Evolutionary conservation across 345 rosid species (phyloP).

Genomic region (Hibiscus mutabilis): DNA sequence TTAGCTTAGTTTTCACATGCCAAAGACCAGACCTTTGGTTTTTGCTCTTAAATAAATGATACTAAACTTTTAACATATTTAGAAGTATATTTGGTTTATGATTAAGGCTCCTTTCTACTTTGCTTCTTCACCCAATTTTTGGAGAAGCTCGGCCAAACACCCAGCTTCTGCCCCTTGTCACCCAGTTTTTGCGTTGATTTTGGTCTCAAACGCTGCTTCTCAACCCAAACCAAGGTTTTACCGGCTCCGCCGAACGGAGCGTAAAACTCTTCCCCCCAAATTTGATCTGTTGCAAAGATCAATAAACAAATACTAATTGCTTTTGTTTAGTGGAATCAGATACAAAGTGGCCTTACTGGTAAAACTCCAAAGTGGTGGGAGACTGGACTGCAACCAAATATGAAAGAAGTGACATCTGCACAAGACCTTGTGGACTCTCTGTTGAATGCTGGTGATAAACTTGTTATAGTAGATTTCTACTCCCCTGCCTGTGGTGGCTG

Average conservation of each 20-base stretch:
- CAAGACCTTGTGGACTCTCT: conserved; percentile 80
- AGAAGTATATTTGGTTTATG: too few relatives aligned
- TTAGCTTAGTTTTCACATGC: background rate
- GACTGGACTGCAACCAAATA: conserved; percentile 70
- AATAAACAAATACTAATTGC: background rate
- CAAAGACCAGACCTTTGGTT: background rate
- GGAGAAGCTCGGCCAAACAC: too few relatives aligned
- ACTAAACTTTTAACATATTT: too few relatives aligned
- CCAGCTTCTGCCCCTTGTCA: too few relatives aligned
- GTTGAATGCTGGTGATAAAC: conserved; percentile 64
- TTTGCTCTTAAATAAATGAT: too few relatives aligned
- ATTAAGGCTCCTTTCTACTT: too few relatives aligned
- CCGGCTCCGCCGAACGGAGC: too few relatives aligned
- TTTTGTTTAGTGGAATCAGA: conserved; percentile 1
- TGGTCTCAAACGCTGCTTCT: too few relatives aligned
- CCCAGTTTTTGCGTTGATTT: too few relatives aligned
- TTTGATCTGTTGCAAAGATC: background rate
- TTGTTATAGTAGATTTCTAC: conserved; percentile 80
- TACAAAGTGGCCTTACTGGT: conserved; percentile 49
- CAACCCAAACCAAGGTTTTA: too few relatives aligned
- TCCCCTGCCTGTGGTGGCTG: conserved; percentile 98
- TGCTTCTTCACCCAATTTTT: too few relatives aligned
- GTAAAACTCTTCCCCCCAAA: too few relatives aligned
- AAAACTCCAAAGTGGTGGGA: conserved; percentile 79
- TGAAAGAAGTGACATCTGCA: conserved; percentile 73